Conservation (phyloP, 1,284 basidiomycete species). For the Cutaneotrichosporon spelunceum region DNA sequence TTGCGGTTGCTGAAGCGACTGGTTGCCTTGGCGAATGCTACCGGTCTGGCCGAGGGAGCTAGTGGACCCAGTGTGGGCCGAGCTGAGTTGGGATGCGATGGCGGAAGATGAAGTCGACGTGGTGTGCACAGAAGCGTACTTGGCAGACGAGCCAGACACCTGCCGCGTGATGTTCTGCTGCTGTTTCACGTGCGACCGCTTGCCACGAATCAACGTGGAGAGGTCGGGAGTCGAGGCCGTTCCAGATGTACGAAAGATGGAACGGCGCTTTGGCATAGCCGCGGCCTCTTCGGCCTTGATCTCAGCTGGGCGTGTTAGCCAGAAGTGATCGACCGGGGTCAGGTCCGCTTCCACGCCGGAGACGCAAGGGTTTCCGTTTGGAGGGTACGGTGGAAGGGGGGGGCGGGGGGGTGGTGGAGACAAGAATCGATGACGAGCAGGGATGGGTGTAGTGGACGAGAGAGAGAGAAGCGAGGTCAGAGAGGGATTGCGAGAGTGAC, state of each 20-base stretch:
- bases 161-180: slow-evolving; percentile 50
- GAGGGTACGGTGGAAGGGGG: neutral
- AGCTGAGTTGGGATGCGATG: slow-evolving; percentile 2
- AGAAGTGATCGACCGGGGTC: neutral
- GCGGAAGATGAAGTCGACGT: slow-evolving; percentile 10
- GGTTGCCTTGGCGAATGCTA: neutral
- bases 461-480: neutral
- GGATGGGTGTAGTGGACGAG: neutral
- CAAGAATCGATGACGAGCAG: neutral
- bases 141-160: slow-evolving; percentile 26
- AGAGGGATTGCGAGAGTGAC: neutral
- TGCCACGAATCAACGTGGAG: slow-evolving; percentile 68
- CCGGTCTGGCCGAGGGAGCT: slow-evolving; percentile 4
- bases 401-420: neutral
- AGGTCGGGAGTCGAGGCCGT: slow-evolving; percentile 85
- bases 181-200: slow-evolving; percentile 53
- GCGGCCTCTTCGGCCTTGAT: slow-evolving; percentile 28
- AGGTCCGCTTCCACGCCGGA: neutral
- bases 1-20: neutral
- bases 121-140: neutral
- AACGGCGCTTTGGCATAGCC: slow-evolving; percentile 60
- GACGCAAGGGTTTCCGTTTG: neutral
- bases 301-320: slow-evolving; percentile 22
- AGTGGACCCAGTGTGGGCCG: slow-evolving; percentile 5
- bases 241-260: slow-evolving; percentile 78